Base-by-base conservation (phyloP, 1,139 yeast genomes). In the Diutina sp. region DNA sequence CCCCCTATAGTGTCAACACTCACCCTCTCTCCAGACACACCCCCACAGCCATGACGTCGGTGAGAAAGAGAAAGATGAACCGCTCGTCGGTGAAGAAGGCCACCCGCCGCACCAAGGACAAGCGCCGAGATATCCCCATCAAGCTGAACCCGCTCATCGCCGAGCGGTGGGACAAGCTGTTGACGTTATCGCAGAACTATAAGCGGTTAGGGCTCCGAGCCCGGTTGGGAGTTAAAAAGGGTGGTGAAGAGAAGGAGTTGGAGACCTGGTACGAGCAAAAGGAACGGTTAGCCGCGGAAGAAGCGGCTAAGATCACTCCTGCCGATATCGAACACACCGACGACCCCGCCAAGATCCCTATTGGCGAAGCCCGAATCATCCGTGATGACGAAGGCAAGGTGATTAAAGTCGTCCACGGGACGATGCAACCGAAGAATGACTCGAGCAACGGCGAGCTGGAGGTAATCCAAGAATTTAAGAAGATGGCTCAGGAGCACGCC, bases 31-130 rank as follows among this genome's bases (percentile, higher is more conserved):
- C 18, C 51, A 12, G 46, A 18, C 44, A 50, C 45, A 46, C 52
- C 50, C 64, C n/a, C 41, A 11, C 41, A 35, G 65, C 30, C 55
- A 87, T 87, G 95, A 84, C 82, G 54, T 82, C 91, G 55, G 96
- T 90, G 44, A 83, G 98, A 76, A 84, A 84, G 74, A 85, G 95
- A 79, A 87, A 86, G 82, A 84, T 85, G 82, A 83, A 83, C 60
- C 82, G 86, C 63, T 84, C 93, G 52, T 79, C 88, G 57, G 80
- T 84, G 60, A 72, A 74, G 63, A 88, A 86, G 69, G 81, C 79
- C 64, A 82, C 90, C 52, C 79, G 95, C 67, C 77, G 85, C 64
- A 70, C 71, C 55, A 87, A 87, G 67, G 91, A 87, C 65, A 83
- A 79, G 64, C 84, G 84, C 65, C 79, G 85, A 65, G 76, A 83